Evolutionary conservation across 2,329 filamentous ascomycete genomes (phyloP).

Genomic region (Aspergillus costaricaensis): DNA sequence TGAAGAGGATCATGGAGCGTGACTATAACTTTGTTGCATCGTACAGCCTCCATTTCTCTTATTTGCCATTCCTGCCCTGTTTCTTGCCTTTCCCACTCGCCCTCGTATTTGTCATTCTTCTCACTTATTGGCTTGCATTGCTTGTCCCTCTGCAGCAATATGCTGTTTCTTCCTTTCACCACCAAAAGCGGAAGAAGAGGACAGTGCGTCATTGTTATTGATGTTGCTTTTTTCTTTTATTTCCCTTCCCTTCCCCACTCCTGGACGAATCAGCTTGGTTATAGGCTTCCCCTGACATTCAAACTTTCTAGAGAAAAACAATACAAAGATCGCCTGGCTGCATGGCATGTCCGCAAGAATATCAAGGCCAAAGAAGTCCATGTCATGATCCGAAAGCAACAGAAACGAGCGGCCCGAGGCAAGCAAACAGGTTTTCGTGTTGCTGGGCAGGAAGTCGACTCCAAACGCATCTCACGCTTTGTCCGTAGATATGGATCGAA

Average conservation of each 20-base stretch:
- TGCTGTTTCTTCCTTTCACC: constrained; percentile 10
- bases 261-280: background rate
- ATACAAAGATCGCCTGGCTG: constrained; percentile 42
- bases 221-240: constrained; percentile 13
- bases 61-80: background rate
- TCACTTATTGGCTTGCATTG: background rate
- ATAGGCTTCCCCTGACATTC: constrained; percentile 20
- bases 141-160: background rate
- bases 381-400: constrained; percentile 41
- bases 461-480: constrained; percentile 38
- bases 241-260: constrained; percentile 15
- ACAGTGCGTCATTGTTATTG: constrained; percentile 8
- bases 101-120: background rate
- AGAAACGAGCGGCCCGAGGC: constrained; percentile 40
- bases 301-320: constrained; percentile 37
- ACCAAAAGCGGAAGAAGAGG: background rate
- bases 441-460: constrained; percentile 36
- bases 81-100: background rate
- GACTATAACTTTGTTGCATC: constrained; percentile 41
- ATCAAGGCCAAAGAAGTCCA: constrained; percentile 42
- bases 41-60: constrained; percentile 25
- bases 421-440: constrained; percentile 41
- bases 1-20: constrained; percentile 40
- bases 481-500: constrained; percentile 34
- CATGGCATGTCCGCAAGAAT: constrained; percentile 42